A percentile compares a stretch with the other conserved stretches of the same genome.
Evolutionary conservation across 495 filamentous ascomycete species (phyloP).

Genomic region (Poronia punctata): DNA sequence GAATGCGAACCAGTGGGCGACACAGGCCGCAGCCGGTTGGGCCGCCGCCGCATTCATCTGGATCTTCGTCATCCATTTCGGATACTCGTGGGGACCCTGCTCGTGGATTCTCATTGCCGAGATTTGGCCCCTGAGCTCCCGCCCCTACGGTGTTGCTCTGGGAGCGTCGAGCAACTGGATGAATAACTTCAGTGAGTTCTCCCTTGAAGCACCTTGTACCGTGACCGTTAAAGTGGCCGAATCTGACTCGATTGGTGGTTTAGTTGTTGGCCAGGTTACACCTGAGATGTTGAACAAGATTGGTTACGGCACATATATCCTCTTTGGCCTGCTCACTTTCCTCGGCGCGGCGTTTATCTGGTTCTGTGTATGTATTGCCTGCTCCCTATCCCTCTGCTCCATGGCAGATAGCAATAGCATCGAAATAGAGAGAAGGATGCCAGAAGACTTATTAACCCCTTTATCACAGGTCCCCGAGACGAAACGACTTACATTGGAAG

Average conservation of each 20-base stretch:
- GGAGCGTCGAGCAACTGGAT: constrained; percentile 57
- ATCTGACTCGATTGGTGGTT: too few species aligned
- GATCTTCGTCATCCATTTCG: constrained; percentile 76
- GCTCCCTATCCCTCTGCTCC: too few species aligned
- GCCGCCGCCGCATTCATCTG: constrained; percentile 74
- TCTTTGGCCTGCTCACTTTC: constrained; percentile 68
- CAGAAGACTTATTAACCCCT: too few species aligned
- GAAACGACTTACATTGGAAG: constrained; percentile 36
- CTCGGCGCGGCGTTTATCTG: constrained; percentile 64
- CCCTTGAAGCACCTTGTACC: not conserved
- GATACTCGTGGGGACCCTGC: constrained; percentile 67
- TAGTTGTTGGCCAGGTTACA: constrained; percentile 63
- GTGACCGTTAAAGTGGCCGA: too few species aligned
- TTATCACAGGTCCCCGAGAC: constrained; percentile 46
- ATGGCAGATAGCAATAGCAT: too few species aligned
- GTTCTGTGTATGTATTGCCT: constrained; percentile 48
- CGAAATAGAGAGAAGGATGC: too few species aligned
- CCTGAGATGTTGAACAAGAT: constrained; percentile 66
- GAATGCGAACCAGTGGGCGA: constrained; percentile 50
- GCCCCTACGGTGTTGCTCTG: constrained; percentile 66
- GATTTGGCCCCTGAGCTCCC: constrained; percentile 68
- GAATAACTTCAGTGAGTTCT: constrained; percentile 38
- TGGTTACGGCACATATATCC: constrained; percentile 70
- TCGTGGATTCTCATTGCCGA: constrained; percentile 68
- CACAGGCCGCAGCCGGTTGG: constrained; percentile 63